Percentiles rank a stretch among this genome's conserved stretches.
phyloP scores from a whole-genome alignment of 768 basidiomycete genomes.

The Mycena olivaceomarginata region DNA sequence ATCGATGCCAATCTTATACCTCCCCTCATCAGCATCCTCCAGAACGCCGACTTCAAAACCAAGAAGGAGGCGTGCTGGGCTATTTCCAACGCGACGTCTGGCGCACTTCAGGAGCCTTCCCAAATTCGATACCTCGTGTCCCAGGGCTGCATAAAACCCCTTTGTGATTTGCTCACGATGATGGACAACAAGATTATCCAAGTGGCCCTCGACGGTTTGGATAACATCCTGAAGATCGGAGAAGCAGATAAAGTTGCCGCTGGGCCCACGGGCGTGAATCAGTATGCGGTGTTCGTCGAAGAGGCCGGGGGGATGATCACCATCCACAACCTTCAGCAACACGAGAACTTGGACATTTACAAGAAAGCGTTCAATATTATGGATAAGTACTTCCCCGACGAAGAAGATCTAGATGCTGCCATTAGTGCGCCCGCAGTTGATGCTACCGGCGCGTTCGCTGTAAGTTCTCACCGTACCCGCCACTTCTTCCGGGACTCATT shows the following conservation, averaged over 20 bases:
- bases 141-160: slow-evolving; percentile 98
- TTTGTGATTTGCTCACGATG: slow-evolving; percentile 96
- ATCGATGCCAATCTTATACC: slow-evolving; percentile 99
- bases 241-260: slow-evolving; percentile 93
- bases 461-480: slow-evolving; percentile 57
- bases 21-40: slow-evolving; percentile 98
- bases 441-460: slow-evolving; percentile 83
- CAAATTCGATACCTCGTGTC: slow-evolving; percentile 99
- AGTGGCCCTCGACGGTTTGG: slow-evolving; percentile 97
- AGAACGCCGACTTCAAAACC: slow-evolving; percentile 99
- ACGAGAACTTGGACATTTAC: slow-evolving; percentile 99
- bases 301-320: slow-evolving; percentile 99
- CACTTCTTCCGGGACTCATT: slow-evolving; percentile 31
- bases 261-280: slow-evolving; percentile 90
- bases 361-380: slow-evolving; percentile 99
- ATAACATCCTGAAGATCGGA: slow-evolving; percentile 98
- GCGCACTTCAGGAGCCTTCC: slow-evolving; percentile 95
- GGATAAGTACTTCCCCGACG: slow-evolving; percentile 99
- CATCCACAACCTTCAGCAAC: slow-evolving; percentile 99
- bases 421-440: slow-evolving; percentile 87
- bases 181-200: slow-evolving; percentile 99
- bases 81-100: slow-evolving; percentile 98
- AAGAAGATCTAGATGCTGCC: slow-evolving; percentile 93
- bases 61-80: slow-evolving; percentile 99
- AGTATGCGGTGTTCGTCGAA: slow-evolving; percentile 96